Conservation (phyloP, 1,139 yeast species). For the Yamadazyma kanchanaburiensis region DNA sequence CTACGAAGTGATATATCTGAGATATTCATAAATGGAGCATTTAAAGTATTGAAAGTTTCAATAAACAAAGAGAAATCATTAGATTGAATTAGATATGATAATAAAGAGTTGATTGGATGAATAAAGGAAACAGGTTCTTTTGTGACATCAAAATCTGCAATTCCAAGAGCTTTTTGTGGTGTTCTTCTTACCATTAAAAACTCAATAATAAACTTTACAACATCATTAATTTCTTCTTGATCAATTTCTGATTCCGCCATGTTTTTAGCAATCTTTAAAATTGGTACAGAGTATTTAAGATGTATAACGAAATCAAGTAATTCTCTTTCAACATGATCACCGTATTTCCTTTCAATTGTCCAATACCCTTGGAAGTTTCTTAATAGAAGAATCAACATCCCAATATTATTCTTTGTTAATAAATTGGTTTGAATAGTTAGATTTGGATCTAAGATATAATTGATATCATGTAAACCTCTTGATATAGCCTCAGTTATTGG, state of each 20-base stretch:
- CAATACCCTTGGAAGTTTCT: slow-evolving; percentile 57
- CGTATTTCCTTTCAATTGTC: slow-evolving; percentile 54
- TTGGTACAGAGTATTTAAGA: slow-evolving; percentile 43
- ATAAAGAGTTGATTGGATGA: slow-evolving; percentile 56
- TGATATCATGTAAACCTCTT: slow-evolving; percentile 40
- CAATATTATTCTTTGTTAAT: slow-evolving; percentile 29
- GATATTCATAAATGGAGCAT: slow-evolving; percentile 33
- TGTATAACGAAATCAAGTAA: slow-evolving; percentile 47
- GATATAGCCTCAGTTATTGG: slow-evolving; percentile 29
- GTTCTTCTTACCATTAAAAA: slow-evolving; percentile 16
- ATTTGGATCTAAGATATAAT: slow-evolving; percentile 39
- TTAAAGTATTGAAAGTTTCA: slow-evolving; percentile 14
- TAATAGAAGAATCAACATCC: slow-evolving; percentile 37
- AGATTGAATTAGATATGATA: slow-evolving; percentile 39
- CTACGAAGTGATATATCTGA: slow-evolving; percentile 60
- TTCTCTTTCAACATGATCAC: slow-evolving; percentile 67
- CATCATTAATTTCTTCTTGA: neutral
- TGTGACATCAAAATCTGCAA: slow-evolving; percentile 44
- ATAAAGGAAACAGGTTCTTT: slow-evolving; percentile 50
- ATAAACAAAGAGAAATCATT: slow-evolving; percentile 22
- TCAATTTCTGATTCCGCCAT: slow-evolving; percentile 30
- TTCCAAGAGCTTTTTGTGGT: slow-evolving; percentile 30
- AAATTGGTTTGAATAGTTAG: slow-evolving; percentile 16
- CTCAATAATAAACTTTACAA: slow-evolving; percentile 19
- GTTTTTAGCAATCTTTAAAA: slow-evolving; percentile 43